These are phyloP conservation scores for Boletus insuetus DNA, from an alignment of 768 basidiomycete genomes.

Conservation along the genomic window DNA sequence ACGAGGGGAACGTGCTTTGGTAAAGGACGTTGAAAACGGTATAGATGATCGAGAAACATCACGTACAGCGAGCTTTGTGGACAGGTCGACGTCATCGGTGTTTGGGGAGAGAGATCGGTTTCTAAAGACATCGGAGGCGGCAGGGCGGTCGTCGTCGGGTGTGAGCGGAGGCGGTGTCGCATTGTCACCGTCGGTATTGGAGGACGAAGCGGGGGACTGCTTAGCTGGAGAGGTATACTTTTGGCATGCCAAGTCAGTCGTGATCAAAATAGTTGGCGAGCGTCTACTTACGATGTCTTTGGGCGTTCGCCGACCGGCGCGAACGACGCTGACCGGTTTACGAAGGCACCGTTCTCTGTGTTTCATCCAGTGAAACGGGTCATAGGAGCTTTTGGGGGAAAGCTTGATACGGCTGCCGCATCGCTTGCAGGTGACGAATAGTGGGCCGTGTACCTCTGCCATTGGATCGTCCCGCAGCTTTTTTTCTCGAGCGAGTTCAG, in stretches of 20 bases:
- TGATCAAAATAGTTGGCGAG: neutral
- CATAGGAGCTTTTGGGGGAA: constrained; percentile 63
- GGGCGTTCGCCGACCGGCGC: constrained; percentile 11
- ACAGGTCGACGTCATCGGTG: constrained; percentile 18
- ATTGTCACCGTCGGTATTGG: constrained; percentile 31
- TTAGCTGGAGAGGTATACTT: constrained; percentile 21
- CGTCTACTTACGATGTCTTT: constrained; percentile 24
- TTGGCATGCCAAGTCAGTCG: constrained; percentile 3
- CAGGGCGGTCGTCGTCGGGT: constrained; percentile 32
- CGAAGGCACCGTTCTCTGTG: constrained; percentile 61
- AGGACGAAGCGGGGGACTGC: constrained; percentile 27
- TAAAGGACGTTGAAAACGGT: constrained; percentile 23
- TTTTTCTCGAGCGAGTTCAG: constrained; percentile 49
- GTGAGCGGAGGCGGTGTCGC: constrained; percentile 36
- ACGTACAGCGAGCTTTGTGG: constrained; percentile 23
- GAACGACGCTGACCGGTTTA: constrained; percentile 31
- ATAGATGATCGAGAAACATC: constrained; percentile 22
- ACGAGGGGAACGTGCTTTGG: constrained; percentile 22
- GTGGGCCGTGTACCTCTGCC: constrained; percentile 48
- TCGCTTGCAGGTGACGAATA: constrained; percentile 51
- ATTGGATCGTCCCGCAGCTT: constrained; percentile 52
- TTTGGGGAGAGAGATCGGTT: constrained; percentile 25
- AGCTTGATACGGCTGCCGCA: constrained; percentile 62
- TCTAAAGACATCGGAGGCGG: constrained; percentile 19
- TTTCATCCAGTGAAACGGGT: constrained; percentile 65